Base-by-base conservation (phyloP, 2,329 filamentous ascomycete species). In the Talaromyces pinophilus region DNA sequence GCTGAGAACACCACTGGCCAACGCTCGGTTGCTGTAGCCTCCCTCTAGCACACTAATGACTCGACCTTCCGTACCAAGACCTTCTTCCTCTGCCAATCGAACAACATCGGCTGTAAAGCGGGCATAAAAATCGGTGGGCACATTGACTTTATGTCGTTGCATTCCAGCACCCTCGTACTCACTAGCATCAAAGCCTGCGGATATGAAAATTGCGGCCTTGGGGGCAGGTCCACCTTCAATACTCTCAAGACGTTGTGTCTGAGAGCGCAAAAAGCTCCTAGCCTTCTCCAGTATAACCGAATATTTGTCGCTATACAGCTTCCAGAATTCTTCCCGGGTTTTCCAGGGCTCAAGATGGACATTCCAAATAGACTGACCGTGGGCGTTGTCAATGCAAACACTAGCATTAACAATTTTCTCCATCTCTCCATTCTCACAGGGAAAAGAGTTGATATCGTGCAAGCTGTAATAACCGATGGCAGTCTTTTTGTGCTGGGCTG, bases 391-490 rank as follows among this genome's bases (percentile, higher is more conserved):
- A 69, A 99, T 89, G 76, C 96, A 98, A 30, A 97, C 81, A 80
- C 93, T 97, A 1, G 96, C 95, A 72, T 94, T 96, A 75, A 91
- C 92, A 62, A 98, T 90, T 78, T 98, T 98, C 25, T 95, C 92
- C 66, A 91, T 87, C 68, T 98, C 94, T n/a, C 94, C 95, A 75
- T 86, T 87, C 77, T 99, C 95, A 76, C 95, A 99, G 0, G 96
- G 95, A 74, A 96, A 99, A 0, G 94, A 98, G 79, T 99, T 98
- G 81, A 99, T 97, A 74, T 99, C 95, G 77, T 99, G 95, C 52
- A 99, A 78, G 76, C 93, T 97, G 78, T 97, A 98, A 76, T 99
- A 99, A 10, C 93, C 95, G 72, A 98, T 95, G 0, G 90, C 89
- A 0, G 90, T 89, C 81, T 92, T 95, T 80, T 94, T 94, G 84